Percentiles rank a stretch among this genome's conserved stretches.
Conservation (phyloP, 1,284 basidiomycete genomes). For the Cutaneotrichosporon spelunceum region DNA sequence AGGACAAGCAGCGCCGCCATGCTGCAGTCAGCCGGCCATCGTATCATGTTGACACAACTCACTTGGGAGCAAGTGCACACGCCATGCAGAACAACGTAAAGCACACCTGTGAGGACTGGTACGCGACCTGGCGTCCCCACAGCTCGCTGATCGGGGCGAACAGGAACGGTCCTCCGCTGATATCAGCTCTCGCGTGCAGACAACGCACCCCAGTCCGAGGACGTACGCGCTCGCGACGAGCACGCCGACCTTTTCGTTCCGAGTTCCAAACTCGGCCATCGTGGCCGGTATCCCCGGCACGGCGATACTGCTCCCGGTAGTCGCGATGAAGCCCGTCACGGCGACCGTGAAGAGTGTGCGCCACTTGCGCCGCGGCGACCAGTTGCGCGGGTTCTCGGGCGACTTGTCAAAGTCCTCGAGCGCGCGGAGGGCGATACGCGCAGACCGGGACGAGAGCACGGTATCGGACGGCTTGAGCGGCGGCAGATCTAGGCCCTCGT, state of each 20-base stretch:
- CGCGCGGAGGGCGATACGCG: constrained; percentile 29
- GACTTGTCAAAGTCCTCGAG: constrained; percentile 33
- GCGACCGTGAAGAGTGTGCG: constrained; percentile 36
- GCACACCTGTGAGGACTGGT: constrained; percentile 34
- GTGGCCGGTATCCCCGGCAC: constrained; percentile 42
- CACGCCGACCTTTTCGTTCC: constrained; percentile 41
- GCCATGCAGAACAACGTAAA: constrained; percentile 48
- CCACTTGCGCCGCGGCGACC: constrained; percentile 36
- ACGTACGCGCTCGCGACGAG: constrained; percentile 46
- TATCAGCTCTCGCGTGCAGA: constrained; percentile 15
- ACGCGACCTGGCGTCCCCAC: constrained; percentile 52
- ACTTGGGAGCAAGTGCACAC: constrained; percentile 42
- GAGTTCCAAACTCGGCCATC: constrained; percentile 37
- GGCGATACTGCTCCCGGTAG: constrained; percentile 43
- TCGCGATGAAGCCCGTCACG: constrained; percentile 47
- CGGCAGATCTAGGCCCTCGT: neutral
- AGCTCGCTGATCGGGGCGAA: constrained; percentile 54
- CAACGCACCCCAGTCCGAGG: constrained; percentile 44
- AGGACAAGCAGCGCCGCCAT: constrained; percentile 42
- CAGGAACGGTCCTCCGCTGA: constrained; percentile 51
- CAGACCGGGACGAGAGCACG: constrained; percentile 26
- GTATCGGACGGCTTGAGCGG: constrained; percentile 20
- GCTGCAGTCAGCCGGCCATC: constrained; percentile 27
- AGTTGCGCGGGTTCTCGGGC: constrained; percentile 43
- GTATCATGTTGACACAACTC: constrained; percentile 23